These are phyloP conservation scores for Nicotiana paniculata DNA, from an alignment of 257 asterid species.

Conservation along the genomic window DNA sequence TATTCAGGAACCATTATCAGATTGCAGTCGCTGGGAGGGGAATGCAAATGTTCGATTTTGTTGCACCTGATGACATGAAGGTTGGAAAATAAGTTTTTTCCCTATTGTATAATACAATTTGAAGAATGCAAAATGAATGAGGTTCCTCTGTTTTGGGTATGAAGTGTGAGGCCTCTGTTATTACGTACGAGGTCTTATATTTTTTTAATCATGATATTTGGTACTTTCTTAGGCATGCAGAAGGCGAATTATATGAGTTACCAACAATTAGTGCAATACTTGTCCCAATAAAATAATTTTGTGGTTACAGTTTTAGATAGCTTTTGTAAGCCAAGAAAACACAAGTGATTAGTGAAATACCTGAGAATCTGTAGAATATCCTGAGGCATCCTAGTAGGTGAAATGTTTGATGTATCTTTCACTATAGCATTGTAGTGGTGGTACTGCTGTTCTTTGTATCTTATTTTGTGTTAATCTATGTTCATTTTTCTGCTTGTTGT, in stretches of 20 bases:
- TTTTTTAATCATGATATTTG: neutral
- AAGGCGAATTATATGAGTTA: neutral
- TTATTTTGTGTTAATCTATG: no score
- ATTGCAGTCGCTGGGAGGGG: constrained; percentile 96
- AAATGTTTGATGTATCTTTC: neutral
- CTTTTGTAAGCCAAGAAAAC: neutral
- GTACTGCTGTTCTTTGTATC: neutral
- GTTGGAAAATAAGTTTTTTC: constrained; percentile 1
- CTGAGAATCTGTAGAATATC: neutral
- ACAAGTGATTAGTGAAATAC: neutral
- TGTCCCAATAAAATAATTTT: neutral
- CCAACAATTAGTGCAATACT: neutral
- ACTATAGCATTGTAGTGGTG: neutral
- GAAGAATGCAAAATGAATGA: neutral
- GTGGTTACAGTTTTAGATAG: neutral
- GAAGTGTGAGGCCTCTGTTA: neutral
- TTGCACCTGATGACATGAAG: constrained; percentile 20
- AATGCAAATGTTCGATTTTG: constrained; percentile 80
- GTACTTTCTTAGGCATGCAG: neutral
- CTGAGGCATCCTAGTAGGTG: neutral
- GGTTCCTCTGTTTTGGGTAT: neutral
- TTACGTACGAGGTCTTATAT: neutral
- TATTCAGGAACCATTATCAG: constrained; percentile 64
- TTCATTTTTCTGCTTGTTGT: no score
- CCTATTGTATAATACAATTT: neutral